Base-by-base conservation (phyloP, 108 stramenopile species). In the Nannochloropsis salina region DNA sequence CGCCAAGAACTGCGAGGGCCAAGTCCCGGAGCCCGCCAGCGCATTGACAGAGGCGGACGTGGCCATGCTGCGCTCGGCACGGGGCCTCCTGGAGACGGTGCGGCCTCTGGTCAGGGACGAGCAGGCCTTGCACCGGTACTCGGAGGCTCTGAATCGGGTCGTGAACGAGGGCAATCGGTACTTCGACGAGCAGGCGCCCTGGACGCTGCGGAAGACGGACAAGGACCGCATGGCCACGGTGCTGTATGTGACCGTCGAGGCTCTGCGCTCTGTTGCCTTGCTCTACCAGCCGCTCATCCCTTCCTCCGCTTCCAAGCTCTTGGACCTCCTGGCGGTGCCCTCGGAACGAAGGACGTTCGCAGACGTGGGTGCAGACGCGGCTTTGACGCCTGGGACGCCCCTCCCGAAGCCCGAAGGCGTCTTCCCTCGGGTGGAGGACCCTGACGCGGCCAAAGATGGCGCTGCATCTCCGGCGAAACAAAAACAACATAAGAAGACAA, bases 231-330 rank as follows among this genome's bases (percentile, higher is more conserved):
- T 95, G 94, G 92, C 83, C 31, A 95, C 94, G 2, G 95, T 96
- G 2, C 83, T 97, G 80, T 96, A 94, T 84, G 94, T 96, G 11
- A 80, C 96, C 47, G 92, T 96, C 92, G 97, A 99, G 90, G 93
- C 95, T 2, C 88, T 99, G 86, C 93, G 98, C 45, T 88, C 92
- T 44, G 92, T 93, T 21, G 94, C 92, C 80, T 94, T 98, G 47
- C 84, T 94, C 74, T 95, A 97, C 85, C 97, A 97, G 88, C 98
- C 98, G 5, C 83, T 98, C 83, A 95, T 98, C 83, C 97, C 98
- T 40, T 83, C 84, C 9, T 93, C 95, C 40, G 94, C 96, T 41
- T 93, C 91, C 84, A 86, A 88, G 40, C 94, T 98, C 44, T 89
- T 99, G 86, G 95, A 97, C 91, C 92, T 91, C 83, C 87, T 99